phyloP scores from a whole-genome alignment of 768 basidiomycete species.

The Hericium alpestre region DNA sequence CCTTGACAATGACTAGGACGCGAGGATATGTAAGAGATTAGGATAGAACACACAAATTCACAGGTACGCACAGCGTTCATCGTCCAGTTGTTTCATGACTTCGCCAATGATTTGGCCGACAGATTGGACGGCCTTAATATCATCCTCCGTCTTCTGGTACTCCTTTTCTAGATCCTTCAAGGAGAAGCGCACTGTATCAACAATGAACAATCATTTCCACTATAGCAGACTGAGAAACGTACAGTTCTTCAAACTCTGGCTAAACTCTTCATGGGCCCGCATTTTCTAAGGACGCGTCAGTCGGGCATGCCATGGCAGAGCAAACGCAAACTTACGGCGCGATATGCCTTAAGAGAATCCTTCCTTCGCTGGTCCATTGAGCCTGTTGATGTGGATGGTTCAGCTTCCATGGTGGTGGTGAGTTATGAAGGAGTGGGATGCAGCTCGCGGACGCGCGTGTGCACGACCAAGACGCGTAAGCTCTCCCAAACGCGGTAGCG shows the following conservation, averaged over 20 bases:
- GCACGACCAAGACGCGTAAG: constrained; percentile 17
- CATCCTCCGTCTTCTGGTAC: constrained; percentile 93
- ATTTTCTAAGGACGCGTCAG: constrained; percentile 66
- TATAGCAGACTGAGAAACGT: constrained; percentile 19
- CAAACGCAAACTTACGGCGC: constrained; percentile 40
- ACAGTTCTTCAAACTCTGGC: constrained; percentile 87
- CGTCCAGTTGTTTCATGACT: constrained; percentile 96
- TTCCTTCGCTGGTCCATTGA: constrained; percentile 60
- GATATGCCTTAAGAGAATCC: constrained; percentile 67
- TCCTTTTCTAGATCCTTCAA: constrained; percentile 82
- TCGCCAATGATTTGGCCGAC: constrained; percentile 99
- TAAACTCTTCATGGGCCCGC: constrained; percentile 78
- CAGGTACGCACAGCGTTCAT: constrained; percentile 76
- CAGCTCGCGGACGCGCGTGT: not conserved
- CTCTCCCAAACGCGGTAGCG: constrained; percentile 2
- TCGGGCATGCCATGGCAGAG: constrained; percentile 6
- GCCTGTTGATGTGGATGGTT: constrained; percentile 25
- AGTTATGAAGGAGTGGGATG: not conserved
- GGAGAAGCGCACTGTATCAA: constrained; percentile 68
- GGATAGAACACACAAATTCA: not conserved
- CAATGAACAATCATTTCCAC: not conserved
- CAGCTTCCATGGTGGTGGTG: constrained; percentile 15
- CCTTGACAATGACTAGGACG: constrained; percentile 86
- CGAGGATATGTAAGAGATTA: not conserved
- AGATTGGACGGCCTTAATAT: constrained; percentile 97